Evolutionary conservation across 257 asterid genomes (phyloP).

Genomic region (Cordia subcordata): DNA sequence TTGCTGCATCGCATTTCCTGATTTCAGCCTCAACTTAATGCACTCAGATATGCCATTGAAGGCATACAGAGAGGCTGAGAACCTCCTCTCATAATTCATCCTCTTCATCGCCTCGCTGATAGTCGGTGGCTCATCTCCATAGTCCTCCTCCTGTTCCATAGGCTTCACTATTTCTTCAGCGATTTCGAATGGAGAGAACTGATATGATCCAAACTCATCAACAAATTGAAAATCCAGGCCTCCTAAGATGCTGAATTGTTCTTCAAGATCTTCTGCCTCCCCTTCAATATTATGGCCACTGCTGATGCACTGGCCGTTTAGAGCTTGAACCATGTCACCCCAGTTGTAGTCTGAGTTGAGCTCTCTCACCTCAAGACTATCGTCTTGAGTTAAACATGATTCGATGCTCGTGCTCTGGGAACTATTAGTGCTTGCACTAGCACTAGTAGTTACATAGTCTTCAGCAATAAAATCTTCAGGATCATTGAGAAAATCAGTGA

Average conservation of each 20-base stretch:
- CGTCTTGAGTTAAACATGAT: conserved; percentile 14
- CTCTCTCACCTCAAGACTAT: conserved; percentile 9
- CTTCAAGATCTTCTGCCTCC: conserved; percentile 25
- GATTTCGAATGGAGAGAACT: conserved; percentile 64
- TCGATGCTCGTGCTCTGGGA: conserved; percentile 4
- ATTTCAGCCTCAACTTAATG: conserved; percentile 46
- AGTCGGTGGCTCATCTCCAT: conserved; percentile 34
- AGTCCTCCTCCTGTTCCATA: conserved; percentile 10
- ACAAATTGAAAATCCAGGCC: conserved; percentile 55
- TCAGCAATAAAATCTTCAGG: conserved; percentile 34
- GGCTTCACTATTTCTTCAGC: conserved; percentile 48
- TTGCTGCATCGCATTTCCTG: conserved; percentile 16
- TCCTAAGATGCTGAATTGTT: conserved; percentile 17
- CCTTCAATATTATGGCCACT: conserved; percentile 2
- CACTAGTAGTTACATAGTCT: conserved; percentile 1
- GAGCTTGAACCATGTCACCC: conserved; percentile 19
- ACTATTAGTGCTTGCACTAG: conserved; percentile 1
- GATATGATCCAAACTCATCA: conserved; percentile 48
- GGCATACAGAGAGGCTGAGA: conserved; percentile 69
- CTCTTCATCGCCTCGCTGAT: conserved; percentile 60
- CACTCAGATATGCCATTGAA: conserved; percentile 75
- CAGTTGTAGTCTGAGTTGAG: conserved; percentile 14
- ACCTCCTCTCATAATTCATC: conserved; percentile 73
- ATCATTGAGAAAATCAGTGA: conserved; percentile 54
- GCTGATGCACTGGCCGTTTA: conserved; percentile 7